Evolutionary conservation across 352 stramenopile genomes (phyloP).

Genomic region (Pythium graminicola): DNA sequence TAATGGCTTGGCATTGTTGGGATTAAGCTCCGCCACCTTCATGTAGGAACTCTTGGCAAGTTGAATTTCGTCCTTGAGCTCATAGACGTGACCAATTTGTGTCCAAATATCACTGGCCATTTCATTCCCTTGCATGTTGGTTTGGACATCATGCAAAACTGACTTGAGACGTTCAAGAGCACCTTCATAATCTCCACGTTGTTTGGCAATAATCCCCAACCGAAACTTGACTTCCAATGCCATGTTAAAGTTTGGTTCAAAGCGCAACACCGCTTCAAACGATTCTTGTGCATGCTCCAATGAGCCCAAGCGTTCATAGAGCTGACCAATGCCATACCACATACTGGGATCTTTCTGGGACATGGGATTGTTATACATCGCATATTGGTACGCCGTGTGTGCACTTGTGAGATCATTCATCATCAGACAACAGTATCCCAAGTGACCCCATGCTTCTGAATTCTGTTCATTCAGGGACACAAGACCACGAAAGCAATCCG

Average conservation of each 20-base stretch:
- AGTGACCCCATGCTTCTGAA: conserved; percentile 76
- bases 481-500: conserved; percentile 81
- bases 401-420: conserved; percentile 86
- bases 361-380: conserved; percentile 87
- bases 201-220: conserved; percentile 80
- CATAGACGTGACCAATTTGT: conserved; percentile 83
- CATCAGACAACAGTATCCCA: conserved; percentile 86
- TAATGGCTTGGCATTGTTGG: conserved; percentile 76
- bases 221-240: conserved; percentile 83
- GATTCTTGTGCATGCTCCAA: conserved; percentile 81
- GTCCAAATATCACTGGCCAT: conserved; percentile 86
- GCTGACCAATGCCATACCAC: conserved; percentile 84
- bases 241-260: conserved; percentile 86
- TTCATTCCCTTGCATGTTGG: conserved; percentile 74
- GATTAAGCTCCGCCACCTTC: conserved; percentile 79
- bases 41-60: conserved; percentile 81
- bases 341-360: conserved; percentile 83
- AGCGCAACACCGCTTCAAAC: conserved; percentile 78
- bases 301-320: conserved; percentile 79
- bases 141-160: conserved; percentile 72
- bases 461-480: conserved; percentile 82
- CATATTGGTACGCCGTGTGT: conserved; percentile 83
- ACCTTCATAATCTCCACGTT: conserved; percentile 72
- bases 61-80: conserved; percentile 83
- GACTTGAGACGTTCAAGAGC: conserved; percentile 79